A percentile compares a stretch with the other conserved stretches of the same genome.
These are phyloP conservation scores for Suhomyces terraborum DNA, from an alignment of 1,139 yeast species.

Conservation along the genomic window DNA sequence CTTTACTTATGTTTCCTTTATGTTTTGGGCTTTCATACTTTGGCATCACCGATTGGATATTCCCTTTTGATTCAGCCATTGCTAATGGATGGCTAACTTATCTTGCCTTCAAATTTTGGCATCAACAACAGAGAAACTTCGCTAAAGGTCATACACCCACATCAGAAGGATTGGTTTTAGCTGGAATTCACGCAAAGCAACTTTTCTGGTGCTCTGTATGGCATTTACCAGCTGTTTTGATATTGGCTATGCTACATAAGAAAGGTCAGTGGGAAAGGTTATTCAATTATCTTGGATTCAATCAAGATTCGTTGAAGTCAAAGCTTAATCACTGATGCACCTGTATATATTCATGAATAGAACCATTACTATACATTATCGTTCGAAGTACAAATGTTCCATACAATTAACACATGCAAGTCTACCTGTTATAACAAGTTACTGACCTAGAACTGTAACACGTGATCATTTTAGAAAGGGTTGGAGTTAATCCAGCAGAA, in stretches of 20 bases:
- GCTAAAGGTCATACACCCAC: constrained; percentile 42
- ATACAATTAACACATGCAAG: no score
- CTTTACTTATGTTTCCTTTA: constrained; percentile 87
- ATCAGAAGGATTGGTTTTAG: constrained; percentile 55
- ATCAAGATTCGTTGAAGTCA: neutral
- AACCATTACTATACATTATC: neutral
- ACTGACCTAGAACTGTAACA: no score
- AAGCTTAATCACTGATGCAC: neutral
- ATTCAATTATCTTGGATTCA: constrained; percentile 31
- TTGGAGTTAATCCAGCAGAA: no score
- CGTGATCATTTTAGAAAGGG: no score
- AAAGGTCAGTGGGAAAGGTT: constrained; percentile 93
- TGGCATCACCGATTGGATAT: constrained; percentile 81
- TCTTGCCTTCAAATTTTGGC: constrained; percentile 83
- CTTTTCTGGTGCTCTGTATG: constrained; percentile 94
- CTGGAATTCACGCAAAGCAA: constrained; percentile 73
- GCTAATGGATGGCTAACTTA: constrained; percentile 85
- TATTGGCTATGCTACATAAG: constrained; percentile 92
- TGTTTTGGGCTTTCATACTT: constrained; percentile 81
- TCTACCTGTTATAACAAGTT: no score
- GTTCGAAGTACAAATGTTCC: no score
- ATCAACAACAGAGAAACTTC: constrained; percentile 65
- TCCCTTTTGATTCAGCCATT: constrained; percentile 75
- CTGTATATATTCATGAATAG: neutral
- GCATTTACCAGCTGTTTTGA: constrained; percentile 87